phyloP scores from a whole-genome alignment of 768 basidiomycete species.

The Hortiboletus flavorubellus region DNA sequence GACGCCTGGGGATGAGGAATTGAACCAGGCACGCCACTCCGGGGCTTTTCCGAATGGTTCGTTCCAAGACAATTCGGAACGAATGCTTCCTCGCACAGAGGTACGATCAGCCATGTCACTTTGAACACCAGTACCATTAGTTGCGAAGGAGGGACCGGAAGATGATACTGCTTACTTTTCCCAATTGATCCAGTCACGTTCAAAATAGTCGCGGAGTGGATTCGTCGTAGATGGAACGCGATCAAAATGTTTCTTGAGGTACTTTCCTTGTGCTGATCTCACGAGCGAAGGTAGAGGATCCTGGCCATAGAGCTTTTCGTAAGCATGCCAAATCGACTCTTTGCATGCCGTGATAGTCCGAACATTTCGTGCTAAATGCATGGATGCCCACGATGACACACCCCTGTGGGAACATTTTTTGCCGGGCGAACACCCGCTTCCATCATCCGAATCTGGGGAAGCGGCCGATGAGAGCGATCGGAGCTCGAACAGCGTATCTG shows the following conservation, averaged over 20 bases:
- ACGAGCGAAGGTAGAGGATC: constrained; percentile 38
- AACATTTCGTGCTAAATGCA: constrained; percentile 65
- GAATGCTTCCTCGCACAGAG: constrained; percentile 50
- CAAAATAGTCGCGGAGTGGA: constrained; percentile 57
- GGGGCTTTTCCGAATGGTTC: constrained; percentile 48
- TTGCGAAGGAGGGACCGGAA: background rate
- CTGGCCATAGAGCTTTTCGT: constrained; percentile 44
- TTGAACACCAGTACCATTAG: constrained; percentile 26
- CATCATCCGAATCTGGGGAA: constrained; percentile 29
- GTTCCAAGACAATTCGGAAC: constrained; percentile 48
- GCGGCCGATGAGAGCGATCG: constrained; percentile 21
- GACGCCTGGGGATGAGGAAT: constrained; percentile 20
- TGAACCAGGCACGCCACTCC: constrained; percentile 53
- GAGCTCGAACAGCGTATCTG: constrained; percentile 32
- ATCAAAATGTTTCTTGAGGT: constrained; percentile 22
- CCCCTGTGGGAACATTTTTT: constrained; percentile 25
- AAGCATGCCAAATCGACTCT: constrained; percentile 66
- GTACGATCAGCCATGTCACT: constrained; percentile 76
- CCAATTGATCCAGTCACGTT: constrained; percentile 67
- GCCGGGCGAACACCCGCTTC: constrained; percentile 7
- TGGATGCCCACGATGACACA: constrained; percentile 47
- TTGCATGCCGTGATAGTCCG: constrained; percentile 60
- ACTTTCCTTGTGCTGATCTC: constrained; percentile 33
- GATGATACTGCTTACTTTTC: constrained; percentile 46
- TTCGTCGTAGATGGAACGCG: constrained; percentile 21